phyloP scores from a whole-genome alignment of 805 yeast species.

The Metschnikowia peoriensis region DNA sequence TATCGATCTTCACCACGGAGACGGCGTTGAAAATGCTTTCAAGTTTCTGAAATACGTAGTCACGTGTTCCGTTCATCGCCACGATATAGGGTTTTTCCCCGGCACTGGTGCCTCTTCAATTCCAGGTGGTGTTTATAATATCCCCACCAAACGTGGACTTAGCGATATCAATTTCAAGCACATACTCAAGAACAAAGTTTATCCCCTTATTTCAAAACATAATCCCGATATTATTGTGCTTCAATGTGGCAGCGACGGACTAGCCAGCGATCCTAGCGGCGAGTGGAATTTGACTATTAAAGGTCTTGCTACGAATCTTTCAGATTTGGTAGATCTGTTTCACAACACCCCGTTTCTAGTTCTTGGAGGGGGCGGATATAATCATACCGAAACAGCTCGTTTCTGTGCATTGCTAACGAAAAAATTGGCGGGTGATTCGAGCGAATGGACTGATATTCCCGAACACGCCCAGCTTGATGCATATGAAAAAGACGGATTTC shows the following conservation, averaged over 20 bases:
- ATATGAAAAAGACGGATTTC: constrained; percentile 44
- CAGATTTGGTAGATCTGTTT: constrained; percentile 2
- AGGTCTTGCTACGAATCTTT: constrained; percentile 44
- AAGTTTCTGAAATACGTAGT: constrained; percentile 51
- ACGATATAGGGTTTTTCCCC: constrained; percentile 69
- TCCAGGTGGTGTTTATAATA: constrained; percentile 36
- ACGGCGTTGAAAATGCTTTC: constrained; percentile 73
- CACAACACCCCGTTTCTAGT: constrained; percentile 39
- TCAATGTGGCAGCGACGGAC: constrained; percentile 75
- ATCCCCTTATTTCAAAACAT: constrained; percentile 39
- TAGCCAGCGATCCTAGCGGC: constrained; percentile 57
- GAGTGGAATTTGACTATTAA: constrained; percentile 69
- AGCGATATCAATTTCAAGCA: constrained; percentile 42
- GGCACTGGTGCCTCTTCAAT: constrained; percentile 58
- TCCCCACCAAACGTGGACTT: constrained; percentile 60
- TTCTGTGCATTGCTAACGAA: constrained; percentile 53
- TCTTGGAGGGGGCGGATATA: constrained; percentile 80
- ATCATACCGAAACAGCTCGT: constrained; percentile 57
- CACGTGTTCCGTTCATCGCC: constrained; percentile 63
- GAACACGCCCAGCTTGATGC: constrained; percentile 46
- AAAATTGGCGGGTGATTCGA: constrained; percentile 16
- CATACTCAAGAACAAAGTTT: constrained; percentile 40
- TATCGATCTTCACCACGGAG: constrained; percentile 77
- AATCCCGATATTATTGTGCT: constrained; percentile 56
- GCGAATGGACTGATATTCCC: constrained; percentile 47